A percentile compares a stretch with the other conserved stretches of the same genome.
Conservation (phyloP, 169 alveolate species). For the Cryptosporidium ubiquitum region DNA sequence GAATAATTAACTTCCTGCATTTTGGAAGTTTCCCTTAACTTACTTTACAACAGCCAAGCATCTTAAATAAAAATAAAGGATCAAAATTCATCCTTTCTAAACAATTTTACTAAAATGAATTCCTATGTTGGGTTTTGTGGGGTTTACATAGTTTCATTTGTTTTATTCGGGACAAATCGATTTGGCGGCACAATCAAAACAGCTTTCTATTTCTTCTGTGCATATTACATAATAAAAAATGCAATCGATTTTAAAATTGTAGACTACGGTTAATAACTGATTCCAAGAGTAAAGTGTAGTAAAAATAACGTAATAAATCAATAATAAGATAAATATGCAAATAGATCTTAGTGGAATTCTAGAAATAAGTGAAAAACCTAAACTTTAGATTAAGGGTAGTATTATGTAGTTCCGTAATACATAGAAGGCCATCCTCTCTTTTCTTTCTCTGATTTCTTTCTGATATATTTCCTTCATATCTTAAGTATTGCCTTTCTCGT, state of each 20-base stretch:
- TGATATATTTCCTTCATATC: background rate
- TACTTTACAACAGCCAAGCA: conserved; percentile 73
- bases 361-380: conserved; percentile 6
- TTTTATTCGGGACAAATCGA: background rate
- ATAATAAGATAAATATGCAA: background rate
- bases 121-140: background rate
- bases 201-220: too few relatives aligned
- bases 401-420: background rate
- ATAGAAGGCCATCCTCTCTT: background rate
- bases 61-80: conserved; percentile 60
- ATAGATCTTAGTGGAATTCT: background rate
- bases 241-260: too few relatives aligned
- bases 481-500: background rate
- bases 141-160: background rate
- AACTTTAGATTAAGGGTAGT: background rate
- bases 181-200: background rate
- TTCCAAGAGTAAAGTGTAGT: background rate
- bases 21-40: background rate
- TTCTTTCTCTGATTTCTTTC: background rate
- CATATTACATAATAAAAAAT: too few relatives aligned
- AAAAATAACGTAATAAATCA: background rate
- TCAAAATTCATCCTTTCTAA: conserved; percentile 49
- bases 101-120: background rate
- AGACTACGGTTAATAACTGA: too few relatives aligned
- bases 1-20: background rate